These are phyloP conservation scores for Fraxinus baroniana DNA, from an alignment of 305 asterid species.

Conservation along the genomic window DNA sequence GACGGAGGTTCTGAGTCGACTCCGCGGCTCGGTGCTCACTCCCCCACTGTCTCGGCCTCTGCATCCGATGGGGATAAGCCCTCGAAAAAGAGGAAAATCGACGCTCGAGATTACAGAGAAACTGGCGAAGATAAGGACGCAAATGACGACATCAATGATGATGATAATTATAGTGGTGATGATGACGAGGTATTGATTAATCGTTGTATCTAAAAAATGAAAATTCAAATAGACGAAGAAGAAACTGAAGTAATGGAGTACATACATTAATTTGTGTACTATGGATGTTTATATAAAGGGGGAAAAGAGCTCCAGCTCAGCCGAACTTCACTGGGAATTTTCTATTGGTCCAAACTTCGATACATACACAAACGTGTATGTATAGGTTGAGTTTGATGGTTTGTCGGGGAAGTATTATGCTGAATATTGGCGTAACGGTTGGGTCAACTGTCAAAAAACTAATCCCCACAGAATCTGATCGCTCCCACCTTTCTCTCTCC, in stretches of 20 bases:
- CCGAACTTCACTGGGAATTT: constrained; percentile 30
- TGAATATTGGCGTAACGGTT: constrained; percentile 45
- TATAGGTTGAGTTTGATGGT: constrained; percentile 26
- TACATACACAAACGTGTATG: constrained; percentile 24
- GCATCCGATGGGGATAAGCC: constrained; percentile 54
- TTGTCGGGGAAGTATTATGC: constrained; percentile 28
- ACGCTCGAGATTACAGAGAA: constrained; percentile 25
- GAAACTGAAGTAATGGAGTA: constrained; percentile 23
- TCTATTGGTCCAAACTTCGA: constrained; percentile 38
- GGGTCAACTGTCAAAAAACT: constrained; percentile 81
- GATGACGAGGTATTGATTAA: constrained; percentile 58
- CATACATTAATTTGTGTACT: constrained; percentile 23
- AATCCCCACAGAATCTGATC: constrained; percentile 80
- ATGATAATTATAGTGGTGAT: constrained; percentile 48
- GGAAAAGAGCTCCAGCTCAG: constrained; percentile 42
- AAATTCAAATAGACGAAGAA: constrained; percentile 21
- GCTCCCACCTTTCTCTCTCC: constrained; percentile 53
- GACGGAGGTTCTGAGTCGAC: constrained; percentile 42
- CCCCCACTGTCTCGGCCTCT: constrained; percentile 49
- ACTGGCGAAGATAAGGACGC: constrained; percentile 41
- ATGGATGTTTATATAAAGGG: neutral
- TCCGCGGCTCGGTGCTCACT: constrained; percentile 52
- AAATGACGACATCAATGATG: constrained; percentile 41
- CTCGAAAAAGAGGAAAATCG: constrained; percentile 69
- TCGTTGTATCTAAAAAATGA: constrained; percentile 35